Evolutionary conservation across 2,329 filamentous ascomycete species (phyloP).

Genomic region (Colletotrichum chrysophilum): DNA sequence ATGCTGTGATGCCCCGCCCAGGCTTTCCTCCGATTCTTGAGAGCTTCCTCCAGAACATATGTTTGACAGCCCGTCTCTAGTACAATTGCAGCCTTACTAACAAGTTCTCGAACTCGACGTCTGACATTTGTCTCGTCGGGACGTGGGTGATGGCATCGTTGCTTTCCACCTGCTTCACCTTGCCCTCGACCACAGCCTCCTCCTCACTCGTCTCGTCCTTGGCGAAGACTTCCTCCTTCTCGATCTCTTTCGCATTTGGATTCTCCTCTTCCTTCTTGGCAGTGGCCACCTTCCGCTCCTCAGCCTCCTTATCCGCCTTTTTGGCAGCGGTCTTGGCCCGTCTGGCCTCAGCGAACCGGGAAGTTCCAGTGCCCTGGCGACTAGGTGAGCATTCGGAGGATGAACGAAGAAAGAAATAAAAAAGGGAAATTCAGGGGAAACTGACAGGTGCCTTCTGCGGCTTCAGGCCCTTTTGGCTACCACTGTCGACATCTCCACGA

Average conservation of each 20-base stretch:
- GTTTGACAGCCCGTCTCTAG: not conserved
- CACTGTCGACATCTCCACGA: not conserved
- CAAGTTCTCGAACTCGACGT: not conserved
- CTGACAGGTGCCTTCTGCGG: not conserved
- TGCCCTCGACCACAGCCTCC: not conserved
- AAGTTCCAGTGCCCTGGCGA: not conserved
- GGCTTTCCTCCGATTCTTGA: not conserved
- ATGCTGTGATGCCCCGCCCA: not conserved
- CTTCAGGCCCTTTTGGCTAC: not conserved
- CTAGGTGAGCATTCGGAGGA: not conserved
- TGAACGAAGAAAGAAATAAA: not conserved
- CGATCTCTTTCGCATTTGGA: no score
- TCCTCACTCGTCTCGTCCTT: not conserved
- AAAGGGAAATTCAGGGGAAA: not conserved
- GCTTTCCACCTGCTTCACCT: not conserved
- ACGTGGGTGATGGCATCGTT: not conserved
- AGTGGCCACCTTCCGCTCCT: not conserved
- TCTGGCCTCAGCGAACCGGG: not conserved
- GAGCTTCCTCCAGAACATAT: not conserved
- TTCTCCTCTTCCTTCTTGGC: not conserved
- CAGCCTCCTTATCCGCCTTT: not conserved
- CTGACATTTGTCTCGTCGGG: not conserved
- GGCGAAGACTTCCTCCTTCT: not conserved
- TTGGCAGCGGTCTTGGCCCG: not conserved
- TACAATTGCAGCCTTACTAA: not conserved